Evolutionary conservation across 2,329 filamentous ascomycete genomes (phyloP).

Genomic region (Podosphaera fusca): DNA sequence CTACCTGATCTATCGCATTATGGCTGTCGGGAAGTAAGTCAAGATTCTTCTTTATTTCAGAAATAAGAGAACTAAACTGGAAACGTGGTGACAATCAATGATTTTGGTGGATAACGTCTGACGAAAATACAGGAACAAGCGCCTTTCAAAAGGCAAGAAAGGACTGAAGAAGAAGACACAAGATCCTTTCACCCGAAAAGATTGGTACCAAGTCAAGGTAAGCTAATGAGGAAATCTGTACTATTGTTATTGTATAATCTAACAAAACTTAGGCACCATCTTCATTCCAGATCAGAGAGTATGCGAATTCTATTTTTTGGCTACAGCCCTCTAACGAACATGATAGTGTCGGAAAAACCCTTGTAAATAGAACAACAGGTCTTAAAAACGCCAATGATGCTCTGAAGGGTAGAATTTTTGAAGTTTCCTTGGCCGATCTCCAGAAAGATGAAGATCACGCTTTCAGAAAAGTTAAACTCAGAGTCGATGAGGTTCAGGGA

Average conservation of each 20-base stretch:
- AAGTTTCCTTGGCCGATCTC: constrained; percentile 94
- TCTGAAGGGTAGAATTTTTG: constrained; percentile 95
- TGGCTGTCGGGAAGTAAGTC: constrained; percentile 62
- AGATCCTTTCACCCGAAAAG: constrained; percentile 96
- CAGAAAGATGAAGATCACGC: constrained; percentile 99
- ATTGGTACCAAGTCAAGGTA: constrained; percentile 97
- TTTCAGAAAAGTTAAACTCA: constrained; percentile 98
- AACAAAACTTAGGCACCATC: constrained; percentile 48
- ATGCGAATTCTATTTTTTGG: constrained; percentile 17
- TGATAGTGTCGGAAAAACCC: constrained; percentile 90
- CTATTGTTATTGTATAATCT: constrained; percentile 5
- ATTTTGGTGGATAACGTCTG: constrained; percentile 8
- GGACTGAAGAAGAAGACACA: constrained; percentile 98
- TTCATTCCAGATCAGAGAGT: constrained; percentile 93
- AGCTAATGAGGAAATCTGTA: constrained; percentile 10
- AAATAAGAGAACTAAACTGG: background rate
- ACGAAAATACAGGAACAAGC: constrained; percentile 63
- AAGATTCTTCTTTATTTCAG: constrained; percentile 1
- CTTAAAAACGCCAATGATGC: constrained; percentile 99
- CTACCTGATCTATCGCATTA: constrained; percentile 30
- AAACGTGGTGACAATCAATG: constrained; percentile 6
- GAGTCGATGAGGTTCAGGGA: constrained; percentile 96
- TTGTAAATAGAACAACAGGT: constrained; percentile 98
- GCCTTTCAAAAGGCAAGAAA: constrained; percentile 99
- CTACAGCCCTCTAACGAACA: constrained; percentile 15